These are phyloP conservation scores for Wallacemonas sp. DNA, from an alignment of 208 protist genomes.

Conservation along the genomic window DNA sequence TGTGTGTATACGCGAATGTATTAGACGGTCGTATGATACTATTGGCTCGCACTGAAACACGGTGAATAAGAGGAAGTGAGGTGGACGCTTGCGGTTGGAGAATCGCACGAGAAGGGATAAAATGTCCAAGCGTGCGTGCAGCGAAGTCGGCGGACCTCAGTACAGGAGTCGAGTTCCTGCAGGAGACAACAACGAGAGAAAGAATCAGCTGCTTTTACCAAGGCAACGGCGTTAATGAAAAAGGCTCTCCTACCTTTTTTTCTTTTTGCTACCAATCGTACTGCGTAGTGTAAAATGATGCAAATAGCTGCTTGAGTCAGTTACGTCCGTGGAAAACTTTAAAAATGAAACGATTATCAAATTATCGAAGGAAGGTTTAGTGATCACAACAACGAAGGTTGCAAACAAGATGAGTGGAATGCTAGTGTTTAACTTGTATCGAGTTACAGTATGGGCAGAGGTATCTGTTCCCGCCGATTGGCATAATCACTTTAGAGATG, in stretches of 20 bases:
- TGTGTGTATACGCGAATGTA: background rate
- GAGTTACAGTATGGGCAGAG: constrained; percentile 24
- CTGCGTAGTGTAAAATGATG: too few species aligned
- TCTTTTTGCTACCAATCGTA: too few species aligned
- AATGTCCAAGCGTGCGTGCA: too few species aligned
- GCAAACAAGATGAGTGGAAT: background rate
- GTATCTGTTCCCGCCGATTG: constrained; percentile 6
- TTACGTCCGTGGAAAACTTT: too few species aligned
- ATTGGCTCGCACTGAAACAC: too few species aligned
- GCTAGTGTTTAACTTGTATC: constrained; percentile 12
- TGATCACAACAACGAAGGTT: background rate
- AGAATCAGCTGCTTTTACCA: constrained; percentile 21
- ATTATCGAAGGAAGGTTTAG: constrained; percentile 9
- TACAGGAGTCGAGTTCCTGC: background rate
- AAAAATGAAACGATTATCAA: background rate
- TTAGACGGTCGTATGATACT: too few species aligned
- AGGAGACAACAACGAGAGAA: background rate
- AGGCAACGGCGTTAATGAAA: too few species aligned
- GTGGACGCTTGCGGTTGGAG: too few species aligned
- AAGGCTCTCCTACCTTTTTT: background rate
- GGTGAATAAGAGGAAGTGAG: too few species aligned
- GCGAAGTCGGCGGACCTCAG: background rate
- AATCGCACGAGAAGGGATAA: too few species aligned
- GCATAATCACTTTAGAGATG: constrained; percentile 31
- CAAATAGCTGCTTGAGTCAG: too few species aligned